Conservation (phyloP, 768 basidiomycete genomes). For the Podaxis rugospora region DNA sequence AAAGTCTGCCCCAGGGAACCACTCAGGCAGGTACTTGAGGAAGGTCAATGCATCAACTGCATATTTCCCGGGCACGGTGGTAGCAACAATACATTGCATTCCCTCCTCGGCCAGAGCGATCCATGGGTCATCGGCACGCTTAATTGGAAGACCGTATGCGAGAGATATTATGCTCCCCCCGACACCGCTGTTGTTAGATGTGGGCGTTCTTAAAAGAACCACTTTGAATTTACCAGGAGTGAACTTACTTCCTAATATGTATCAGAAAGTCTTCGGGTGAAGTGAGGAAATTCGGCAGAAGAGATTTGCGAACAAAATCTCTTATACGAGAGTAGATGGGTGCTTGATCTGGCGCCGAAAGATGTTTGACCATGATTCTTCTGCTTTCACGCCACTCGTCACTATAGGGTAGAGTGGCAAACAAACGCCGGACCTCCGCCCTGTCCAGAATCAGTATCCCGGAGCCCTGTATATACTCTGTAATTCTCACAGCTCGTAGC, state of each 20-base stretch:
- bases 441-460: not conserved
- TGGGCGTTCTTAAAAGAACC: not conserved
- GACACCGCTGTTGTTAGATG: not conserved
- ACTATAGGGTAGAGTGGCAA: constrained; percentile 8
- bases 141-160: constrained; percentile 8
- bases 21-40: constrained; percentile 39
- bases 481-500: constrained; percentile 6
- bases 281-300: constrained; percentile 6
- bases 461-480: not conserved
- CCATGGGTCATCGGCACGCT: constrained; percentile 23
- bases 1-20: constrained; percentile 56
- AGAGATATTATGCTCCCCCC: constrained; percentile 11
- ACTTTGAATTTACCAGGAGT: not conserved
- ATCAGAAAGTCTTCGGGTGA: not conserved
- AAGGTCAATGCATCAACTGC: constrained; percentile 33
- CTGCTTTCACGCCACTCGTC: constrained; percentile 7
- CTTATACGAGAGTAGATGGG: not conserved
- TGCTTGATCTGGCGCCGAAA: not conserved
- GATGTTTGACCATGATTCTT: not conserved
- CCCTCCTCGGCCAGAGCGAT: constrained; percentile 23
- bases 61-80: constrained; percentile 18
- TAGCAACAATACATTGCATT: constrained; percentile 15
- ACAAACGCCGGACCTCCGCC: not conserved
- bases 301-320: not conserved
- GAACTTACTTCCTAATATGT: constrained; percentile 9